These are phyloP conservation scores for Picea abies DNA, from an alignment of 83 land plant genomes.

Conservation along the genomic window DNA sequence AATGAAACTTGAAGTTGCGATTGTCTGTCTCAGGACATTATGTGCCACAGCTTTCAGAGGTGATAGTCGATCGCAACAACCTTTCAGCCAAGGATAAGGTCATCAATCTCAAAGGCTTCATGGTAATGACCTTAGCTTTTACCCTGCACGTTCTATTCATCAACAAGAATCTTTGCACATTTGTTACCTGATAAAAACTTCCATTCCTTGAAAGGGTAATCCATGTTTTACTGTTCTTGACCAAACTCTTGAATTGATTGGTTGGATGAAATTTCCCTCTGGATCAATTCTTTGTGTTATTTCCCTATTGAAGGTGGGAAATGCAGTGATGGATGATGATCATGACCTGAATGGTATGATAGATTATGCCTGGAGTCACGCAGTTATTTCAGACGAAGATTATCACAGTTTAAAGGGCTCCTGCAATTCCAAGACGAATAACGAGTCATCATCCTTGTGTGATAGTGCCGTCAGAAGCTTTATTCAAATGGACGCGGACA, in stretches of 20 bases:
- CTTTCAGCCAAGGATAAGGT: conserved; percentile 20
- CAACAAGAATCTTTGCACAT: neutral
- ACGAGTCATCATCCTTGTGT: conserved; percentile 21
- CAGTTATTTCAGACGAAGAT: conserved; percentile 65
- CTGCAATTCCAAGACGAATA: conserved; percentile 30
- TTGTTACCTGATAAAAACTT: neutral
- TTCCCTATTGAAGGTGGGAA: conserved; percentile 55
- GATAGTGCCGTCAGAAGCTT: conserved; percentile 16
- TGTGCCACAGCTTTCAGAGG: conserved; percentile 72
- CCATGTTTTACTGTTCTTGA: neutral
- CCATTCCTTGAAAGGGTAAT: neutral
- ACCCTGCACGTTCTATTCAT: neutral
- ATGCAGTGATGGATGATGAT: conserved; percentile 55
- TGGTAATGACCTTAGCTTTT: conserved; percentile 29
- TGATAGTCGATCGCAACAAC: conserved; percentile 51
- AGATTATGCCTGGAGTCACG: conserved; percentile 67
- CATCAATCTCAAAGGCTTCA: conserved; percentile 71
- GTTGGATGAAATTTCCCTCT: neutral
- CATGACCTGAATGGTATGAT: conserved; percentile 47
- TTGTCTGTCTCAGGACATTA: conserved; percentile 55
- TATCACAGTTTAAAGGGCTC: conserved; percentile 29
- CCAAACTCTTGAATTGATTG: neutral
- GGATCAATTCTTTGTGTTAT: neutral
- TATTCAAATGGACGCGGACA: conserved; percentile 29
- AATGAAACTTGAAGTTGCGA: neutral